These are phyloP conservation scores for Alternaria tenuissima DNA, from an alignment of 2,329 filamentous ascomycete species.

Conservation along the genomic window DNA sequence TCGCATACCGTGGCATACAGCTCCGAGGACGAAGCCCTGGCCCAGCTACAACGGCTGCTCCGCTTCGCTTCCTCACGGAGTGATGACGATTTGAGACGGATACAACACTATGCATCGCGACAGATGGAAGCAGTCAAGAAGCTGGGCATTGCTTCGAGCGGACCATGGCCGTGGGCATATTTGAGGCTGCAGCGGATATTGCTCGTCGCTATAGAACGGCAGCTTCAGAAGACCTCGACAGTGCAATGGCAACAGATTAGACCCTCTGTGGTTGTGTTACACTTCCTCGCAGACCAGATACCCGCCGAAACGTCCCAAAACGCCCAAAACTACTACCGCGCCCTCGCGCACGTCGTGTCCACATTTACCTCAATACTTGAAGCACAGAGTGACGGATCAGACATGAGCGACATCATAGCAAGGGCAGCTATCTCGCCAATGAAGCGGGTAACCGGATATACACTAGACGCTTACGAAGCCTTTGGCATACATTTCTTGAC, in stretches of 20 bases:
- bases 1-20: constrained; percentile 40
- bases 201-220: constrained; percentile 43
- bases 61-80: constrained; percentile 53
- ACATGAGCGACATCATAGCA: constrained; percentile 26
- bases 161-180: constrained; percentile 54
- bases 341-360: constrained; percentile 38
- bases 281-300: constrained; percentile 44
- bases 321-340: constrained; percentile 42
- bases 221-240: constrained; percentile 16
- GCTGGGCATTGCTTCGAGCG: constrained; percentile 28
- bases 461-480: constrained; percentile 49
- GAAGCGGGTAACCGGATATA: constrained; percentile 44
- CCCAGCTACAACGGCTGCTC: constrained; percentile 54
- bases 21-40: constrained; percentile 50
- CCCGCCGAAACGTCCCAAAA: constrained; percentile 46
- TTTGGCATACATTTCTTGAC: constrained; percentile 56
- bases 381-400: constrained; percentile 1
- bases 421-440: constrained; percentile 42
- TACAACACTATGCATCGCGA: constrained; percentile 52
- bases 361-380: constrained; percentile 19
- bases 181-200: constrained; percentile 52
- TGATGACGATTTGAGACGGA: constrained; percentile 51
- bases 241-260: constrained; percentile 21
- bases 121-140: constrained; percentile 45
- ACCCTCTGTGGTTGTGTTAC: constrained; percentile 31